These are phyloP conservation scores for Trichoderma koningiopsis DNA, from an alignment of 2,329 filamentous ascomycete genomes.

Conservation along the genomic window DNA sequence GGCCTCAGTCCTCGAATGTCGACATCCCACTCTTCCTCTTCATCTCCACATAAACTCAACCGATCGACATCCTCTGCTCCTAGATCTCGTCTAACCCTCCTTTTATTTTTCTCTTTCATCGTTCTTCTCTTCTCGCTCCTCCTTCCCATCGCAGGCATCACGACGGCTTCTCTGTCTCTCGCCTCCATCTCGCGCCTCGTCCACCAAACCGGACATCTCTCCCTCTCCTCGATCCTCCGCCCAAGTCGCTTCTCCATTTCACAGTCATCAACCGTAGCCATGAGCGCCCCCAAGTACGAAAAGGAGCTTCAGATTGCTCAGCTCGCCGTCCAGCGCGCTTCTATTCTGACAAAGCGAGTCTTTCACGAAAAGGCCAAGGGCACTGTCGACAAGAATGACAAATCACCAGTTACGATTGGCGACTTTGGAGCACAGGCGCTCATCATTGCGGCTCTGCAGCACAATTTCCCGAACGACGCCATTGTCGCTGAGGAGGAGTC, in stretches of 20 bases:
- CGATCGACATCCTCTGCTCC: background rate
- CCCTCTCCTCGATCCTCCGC: constrained; percentile 28
- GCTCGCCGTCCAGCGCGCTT: constrained; percentile 81
- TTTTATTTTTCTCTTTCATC: constrained; percentile 29
- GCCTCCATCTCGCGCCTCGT: constrained; percentile 34
- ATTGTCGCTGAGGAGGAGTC: constrained; percentile 97
- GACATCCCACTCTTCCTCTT: constrained; percentile 4
- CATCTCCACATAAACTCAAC: constrained; percentile 24
- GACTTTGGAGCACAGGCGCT: constrained; percentile 97
- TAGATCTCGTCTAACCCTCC: background rate
- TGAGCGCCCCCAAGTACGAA: constrained; percentile 55
- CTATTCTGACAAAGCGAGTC: constrained; percentile 56
- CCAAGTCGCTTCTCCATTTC: constrained; percentile 29
- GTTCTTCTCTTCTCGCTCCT: constrained; percentile 36
- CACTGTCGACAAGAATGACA: constrained; percentile 87
- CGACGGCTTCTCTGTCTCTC: constrained; percentile 10
- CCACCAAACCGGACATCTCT: constrained; percentile 28
- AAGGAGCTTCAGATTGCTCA: constrained; percentile 82
- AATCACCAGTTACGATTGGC: constrained; percentile 94
- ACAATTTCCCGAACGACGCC: constrained; percentile 87
- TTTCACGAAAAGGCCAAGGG: constrained; percentile 87
- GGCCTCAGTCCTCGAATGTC: background rate
- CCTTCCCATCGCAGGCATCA: constrained; percentile 25
- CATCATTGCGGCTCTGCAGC: constrained; percentile 86
- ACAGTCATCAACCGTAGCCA: constrained; percentile 32